Conservation (phyloP, 768 basidiomycete genomes). For the Kwoniella sp. region DNA sequence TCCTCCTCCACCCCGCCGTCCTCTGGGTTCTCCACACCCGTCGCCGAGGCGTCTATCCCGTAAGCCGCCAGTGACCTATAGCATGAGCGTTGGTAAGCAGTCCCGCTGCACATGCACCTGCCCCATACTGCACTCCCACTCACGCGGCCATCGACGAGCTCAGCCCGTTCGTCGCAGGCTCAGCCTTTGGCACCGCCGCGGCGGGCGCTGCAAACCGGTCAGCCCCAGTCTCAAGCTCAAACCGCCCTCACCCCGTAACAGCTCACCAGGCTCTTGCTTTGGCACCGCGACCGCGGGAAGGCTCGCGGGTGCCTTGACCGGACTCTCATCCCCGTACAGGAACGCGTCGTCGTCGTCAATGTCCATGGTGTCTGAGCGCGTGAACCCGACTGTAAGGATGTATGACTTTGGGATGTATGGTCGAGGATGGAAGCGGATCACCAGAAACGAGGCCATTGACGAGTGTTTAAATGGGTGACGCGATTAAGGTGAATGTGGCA, state of each 20-base stretch:
- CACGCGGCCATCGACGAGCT: conserved; percentile 30
- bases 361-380: conserved; percentile 30
- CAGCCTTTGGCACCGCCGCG: conserved; percentile 52
- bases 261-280: no score
- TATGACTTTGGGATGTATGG: background rate
- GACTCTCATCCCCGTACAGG: conserved; percentile 62
- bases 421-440: background rate
- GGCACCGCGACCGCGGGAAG: conserved; percentile 51
- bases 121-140: conserved; percentile 1
- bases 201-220: conserved; percentile 72
- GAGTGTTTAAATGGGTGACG: no score
- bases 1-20: conserved; percentile 38
- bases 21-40: conserved; percentile 29
- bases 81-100: background rate
- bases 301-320: background rate
- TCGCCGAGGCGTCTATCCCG: conserved; percentile 29
- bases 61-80: conserved; percentile 33
- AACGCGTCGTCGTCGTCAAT: conserved; percentile 75
- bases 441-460: no score
- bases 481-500: no score
- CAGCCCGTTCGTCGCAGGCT: conserved; percentile 3
- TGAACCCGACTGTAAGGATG: no score
- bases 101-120: no score
- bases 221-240: background rate
- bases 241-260: no score